Base-by-base conservation (phyloP, 192 early-diverging fungal genomes). In the Gigaspora rosea region DNA sequence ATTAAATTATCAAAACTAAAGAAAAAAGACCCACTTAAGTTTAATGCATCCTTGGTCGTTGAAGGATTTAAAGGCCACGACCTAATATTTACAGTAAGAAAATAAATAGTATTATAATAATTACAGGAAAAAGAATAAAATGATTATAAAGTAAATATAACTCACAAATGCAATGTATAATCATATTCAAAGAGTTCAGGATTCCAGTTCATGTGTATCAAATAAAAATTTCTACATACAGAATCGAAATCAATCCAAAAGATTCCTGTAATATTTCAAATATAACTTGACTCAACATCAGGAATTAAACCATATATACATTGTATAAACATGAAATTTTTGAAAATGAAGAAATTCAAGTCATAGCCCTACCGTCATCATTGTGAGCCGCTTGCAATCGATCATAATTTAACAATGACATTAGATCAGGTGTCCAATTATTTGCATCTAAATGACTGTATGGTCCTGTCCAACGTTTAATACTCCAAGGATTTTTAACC, bases 241-340 rank as follows among this genome's bases (percentile, higher is more conserved):
- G 94, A 95, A 8, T 90, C 91, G 77, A 88, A 98, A 71, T 95
- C 89, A 32, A 98, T 95, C 94, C 95, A 96, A 77, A 96, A 96
- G 1, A 94, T 90, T 16, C 86, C 85, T 86, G 22, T 15, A 48
- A 41, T 0, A 41, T 41, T 41, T 36, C 12, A 49, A 72, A 73
- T 49, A 32, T 18, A 59, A 58, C 5, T 48, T 8, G 3, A 41
- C 41, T 70, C 13, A n/a, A 49, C 27, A 48, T 61, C 8, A 22
- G 12, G 35, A 11, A 15, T 15, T 8, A 16, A 8, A 58, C 9
- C 13, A 18, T 73, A 68, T 20, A 50, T 50, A 22, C 13, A 50
- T 11, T 32, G 11, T 13, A 50, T 3, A 46, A 66, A 4, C 0
- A 3, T 2, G 35, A 36, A 36, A 48, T 67, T 70, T 6, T 35